Percentiles rank a stretch among this genome's conserved stretches.
These are phyloP conservation scores for Cruciata laevipes DNA, from an alignment of 257 asterid genomes.

Conservation along the genomic window DNA sequence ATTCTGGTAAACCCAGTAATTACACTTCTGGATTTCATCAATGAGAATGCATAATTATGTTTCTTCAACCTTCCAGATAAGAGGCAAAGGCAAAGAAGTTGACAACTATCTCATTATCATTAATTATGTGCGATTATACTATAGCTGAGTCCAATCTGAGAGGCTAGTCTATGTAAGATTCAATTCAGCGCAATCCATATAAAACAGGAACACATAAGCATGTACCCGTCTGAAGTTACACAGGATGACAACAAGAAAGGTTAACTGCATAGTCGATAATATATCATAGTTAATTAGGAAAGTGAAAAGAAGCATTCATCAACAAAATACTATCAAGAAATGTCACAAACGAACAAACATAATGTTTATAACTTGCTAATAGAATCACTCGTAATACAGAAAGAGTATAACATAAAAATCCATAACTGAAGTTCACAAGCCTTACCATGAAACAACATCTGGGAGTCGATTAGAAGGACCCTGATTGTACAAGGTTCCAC, in stretches of 20 bases:
- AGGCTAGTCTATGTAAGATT: not conserved
- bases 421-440: slow-evolving; percentile 5
- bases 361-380: not conserved
- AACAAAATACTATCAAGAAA: not conserved
- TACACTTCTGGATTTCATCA: not conserved
- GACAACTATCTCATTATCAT: not conserved
- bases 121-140: not conserved
- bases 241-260: not conserved
- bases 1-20: not conserved
- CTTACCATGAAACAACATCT: slow-evolving; percentile 69
- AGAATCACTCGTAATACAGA: not conserved
- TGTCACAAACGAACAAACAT: not conserved
- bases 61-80: not conserved
- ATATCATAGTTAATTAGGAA: not conserved
- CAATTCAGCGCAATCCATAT: not conserved
- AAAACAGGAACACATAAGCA: not conserved
- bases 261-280: not conserved
- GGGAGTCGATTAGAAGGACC: slow-evolving; percentile 21
- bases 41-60: not conserved
- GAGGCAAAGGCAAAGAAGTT: not conserved
- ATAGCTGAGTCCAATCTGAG: not conserved
- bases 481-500: slow-evolving; percentile 69
- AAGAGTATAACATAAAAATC: slow-evolving; percentile 4
- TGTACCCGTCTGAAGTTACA: not conserved
- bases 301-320: not conserved